Percentiles rank a stretch among this genome's conserved stretches.
Evolutionary conservation across 768 basidiomycete species (phyloP).

Genomic region (Tubosaeta brunneosetosa): DNA sequence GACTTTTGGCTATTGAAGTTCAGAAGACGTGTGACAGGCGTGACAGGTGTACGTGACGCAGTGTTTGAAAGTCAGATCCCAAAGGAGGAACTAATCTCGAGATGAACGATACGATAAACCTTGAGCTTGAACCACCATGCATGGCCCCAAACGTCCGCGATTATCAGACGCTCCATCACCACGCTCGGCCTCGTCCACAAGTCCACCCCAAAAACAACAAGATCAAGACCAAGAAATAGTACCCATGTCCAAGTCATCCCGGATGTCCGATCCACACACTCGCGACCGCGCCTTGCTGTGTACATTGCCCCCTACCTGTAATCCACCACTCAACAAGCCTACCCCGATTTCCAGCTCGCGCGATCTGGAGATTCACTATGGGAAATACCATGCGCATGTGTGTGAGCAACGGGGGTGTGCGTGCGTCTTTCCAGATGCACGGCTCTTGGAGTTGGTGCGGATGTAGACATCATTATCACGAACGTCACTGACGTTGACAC

Average conservation of each 20-base stretch:
- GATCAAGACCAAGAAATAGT: slow-evolving; percentile 16
- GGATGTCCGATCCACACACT: slow-evolving; percentile 22
- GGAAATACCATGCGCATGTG: slow-evolving; percentile 78
- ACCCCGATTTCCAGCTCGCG: slow-evolving; percentile 60
- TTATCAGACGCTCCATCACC: slow-evolving; percentile 34
- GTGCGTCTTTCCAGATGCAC: slow-evolving; percentile 81
- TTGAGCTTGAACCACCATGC: slow-evolving; percentile 11
- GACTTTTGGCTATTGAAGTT: not conserved
- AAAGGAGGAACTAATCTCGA: not conserved
- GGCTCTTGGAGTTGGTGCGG: slow-evolving; percentile 74
- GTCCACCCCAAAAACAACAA: not conserved
- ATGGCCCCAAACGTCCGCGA: slow-evolving; percentile 29
- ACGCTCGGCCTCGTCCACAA: slow-evolving; percentile 19
- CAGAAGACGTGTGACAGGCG: slow-evolving; percentile 5
- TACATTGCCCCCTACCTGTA: slow-evolving; percentile 80
- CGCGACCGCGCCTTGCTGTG: slow-evolving; percentile 51
- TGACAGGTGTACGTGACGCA: slow-evolving; percentile 12
- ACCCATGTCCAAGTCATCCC: slow-evolving; percentile 33
- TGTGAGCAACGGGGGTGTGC: slow-evolving; percentile 66
- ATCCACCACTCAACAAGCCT: slow-evolving; percentile 46
- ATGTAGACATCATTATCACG: slow-evolving; percentile 1
- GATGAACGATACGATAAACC: not conserved
- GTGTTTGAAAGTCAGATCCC: slow-evolving; percentile 20
- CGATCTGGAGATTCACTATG: slow-evolving; percentile 81
- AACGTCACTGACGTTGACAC: slow-evolving; percentile 1